Conservation (phyloP, 306 rosid species). For the Vigna trinervia region DNA sequence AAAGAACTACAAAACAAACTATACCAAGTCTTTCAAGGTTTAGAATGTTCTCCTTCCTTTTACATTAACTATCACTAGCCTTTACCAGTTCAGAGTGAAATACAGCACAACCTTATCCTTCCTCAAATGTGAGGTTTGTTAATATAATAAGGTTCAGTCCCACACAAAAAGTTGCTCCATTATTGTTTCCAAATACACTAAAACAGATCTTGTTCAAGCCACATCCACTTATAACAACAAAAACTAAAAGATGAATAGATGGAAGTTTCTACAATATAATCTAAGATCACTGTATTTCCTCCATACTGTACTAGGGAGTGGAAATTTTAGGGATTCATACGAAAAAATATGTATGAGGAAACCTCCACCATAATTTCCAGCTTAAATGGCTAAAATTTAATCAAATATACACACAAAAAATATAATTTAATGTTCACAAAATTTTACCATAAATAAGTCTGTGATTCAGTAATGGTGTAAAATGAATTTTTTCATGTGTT, state of each 20-base stretch:
- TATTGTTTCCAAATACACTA: not conserved
- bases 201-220: not conserved
- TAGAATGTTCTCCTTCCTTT: not conserved
- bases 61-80: not conserved
- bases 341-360: not conserved
- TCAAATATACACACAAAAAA: not conserved
- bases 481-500: not conserved
- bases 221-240: not conserved
- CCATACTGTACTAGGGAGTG: not conserved
- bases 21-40: not conserved
- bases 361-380: not conserved
- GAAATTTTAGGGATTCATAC: not conserved
- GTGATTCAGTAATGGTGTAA: not conserved
- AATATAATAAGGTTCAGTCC: not conserved
- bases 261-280: not conserved
- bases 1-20: not conserved
- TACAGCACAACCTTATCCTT: conserved; percentile 14
- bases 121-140: not conserved
- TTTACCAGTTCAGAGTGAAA: conserved; percentile 7
- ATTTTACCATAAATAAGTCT: too few species aligned
- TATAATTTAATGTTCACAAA: too few species aligned
- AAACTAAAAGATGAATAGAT: not conserved
- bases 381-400: not conserved
- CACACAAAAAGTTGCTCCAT: not conserved
- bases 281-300: not conserved